Evolutionary conservation across 2,329 filamentous ascomycete genomes (phyloP), one percentile per base, ranked within the genome.

Genomic region (Exophiala bonariae): DNA sequence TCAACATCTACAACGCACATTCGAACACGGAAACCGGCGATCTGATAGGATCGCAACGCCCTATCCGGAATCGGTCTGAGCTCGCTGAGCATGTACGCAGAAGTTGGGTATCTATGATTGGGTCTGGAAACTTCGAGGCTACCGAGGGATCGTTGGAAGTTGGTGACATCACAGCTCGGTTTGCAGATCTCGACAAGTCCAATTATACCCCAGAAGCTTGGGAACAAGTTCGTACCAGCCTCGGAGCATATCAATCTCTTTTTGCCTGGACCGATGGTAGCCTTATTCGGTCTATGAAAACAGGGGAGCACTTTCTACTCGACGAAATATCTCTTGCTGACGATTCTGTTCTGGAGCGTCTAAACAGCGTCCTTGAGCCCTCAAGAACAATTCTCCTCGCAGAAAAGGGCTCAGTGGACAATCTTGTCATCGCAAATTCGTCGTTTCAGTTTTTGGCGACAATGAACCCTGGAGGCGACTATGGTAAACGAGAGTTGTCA

Each of bases 391-490:
- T 99, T 20, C 73, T 99, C 3, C 78, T 99, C 13, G 95, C 95
- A 0, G 93, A 99, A 66, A 99, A 97, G 68, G 95, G 93, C 0
- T 81, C 88, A 2, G 79, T 87, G 4, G 85, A 96, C 64, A 90
- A 90, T 0, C 83, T 88, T 54, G 79, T 99, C 19, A 79, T 80
- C 31, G 93, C 87, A 4, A 69, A 77, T 9, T 76, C 86, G 32
- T 88, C 86, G 0, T 99, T 97, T 67, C 91, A 99, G 61, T 96
- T 99, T 68, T 81, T 99, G 50, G 92, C 93, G 3, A 99, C 93
- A 0, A 99, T 99, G 93, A 99, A 99, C 58, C 93, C 93, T 7
- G 95, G 95, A 41, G 93, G 95, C 36, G 93, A 99, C 63, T 99
- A 97, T 65, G 93, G 93, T 56, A 99, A 99, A 72, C 89, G 92